phyloP scores from a whole-genome alignment of 305 asterid species.

The Fraxinus dipetala region DNA sequence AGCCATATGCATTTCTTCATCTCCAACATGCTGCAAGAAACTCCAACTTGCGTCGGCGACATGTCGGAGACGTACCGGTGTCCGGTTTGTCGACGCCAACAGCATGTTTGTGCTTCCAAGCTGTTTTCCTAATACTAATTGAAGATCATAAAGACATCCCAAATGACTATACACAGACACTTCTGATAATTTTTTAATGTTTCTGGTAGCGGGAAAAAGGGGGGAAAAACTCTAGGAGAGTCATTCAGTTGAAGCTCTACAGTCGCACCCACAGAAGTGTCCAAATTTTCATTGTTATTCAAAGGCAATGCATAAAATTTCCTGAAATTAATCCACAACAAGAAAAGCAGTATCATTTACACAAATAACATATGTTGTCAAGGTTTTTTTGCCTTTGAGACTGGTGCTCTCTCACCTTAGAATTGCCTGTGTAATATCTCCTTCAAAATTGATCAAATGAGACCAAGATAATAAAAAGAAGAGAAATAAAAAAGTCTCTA shows the following conservation, averaged over 20 bases:
- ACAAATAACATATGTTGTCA: not conserved
- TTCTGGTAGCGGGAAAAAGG: not conserved
- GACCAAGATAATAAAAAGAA: not conserved
- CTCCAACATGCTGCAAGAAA: not conserved
- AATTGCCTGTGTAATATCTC: not conserved
- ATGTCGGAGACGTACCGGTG: not conserved
- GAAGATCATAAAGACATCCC: not conserved
- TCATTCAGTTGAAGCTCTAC: not conserved
- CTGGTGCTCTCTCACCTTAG: not conserved
- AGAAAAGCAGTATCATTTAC: not conserved
- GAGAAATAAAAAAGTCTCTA: not conserved
- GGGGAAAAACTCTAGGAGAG: not conserved
- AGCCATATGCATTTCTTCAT: not conserved
- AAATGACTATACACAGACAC: not conserved
- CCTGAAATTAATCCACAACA: not conserved
- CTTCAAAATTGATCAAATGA: conserved; percentile 4
- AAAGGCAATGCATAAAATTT: not conserved
- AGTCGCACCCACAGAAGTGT: not conserved
- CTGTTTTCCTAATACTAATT: not conserved
- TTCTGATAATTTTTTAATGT: not conserved
- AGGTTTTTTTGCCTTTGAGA: conserved; percentile 1
- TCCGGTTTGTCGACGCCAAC: not conserved
- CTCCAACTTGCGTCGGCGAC: not conserved
- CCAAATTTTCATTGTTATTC: not conserved
- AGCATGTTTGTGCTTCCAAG: not conserved